Evolutionary conservation across 305 asterid species (phyloP).

Genomic region (Solanum hybrid): DNA sequence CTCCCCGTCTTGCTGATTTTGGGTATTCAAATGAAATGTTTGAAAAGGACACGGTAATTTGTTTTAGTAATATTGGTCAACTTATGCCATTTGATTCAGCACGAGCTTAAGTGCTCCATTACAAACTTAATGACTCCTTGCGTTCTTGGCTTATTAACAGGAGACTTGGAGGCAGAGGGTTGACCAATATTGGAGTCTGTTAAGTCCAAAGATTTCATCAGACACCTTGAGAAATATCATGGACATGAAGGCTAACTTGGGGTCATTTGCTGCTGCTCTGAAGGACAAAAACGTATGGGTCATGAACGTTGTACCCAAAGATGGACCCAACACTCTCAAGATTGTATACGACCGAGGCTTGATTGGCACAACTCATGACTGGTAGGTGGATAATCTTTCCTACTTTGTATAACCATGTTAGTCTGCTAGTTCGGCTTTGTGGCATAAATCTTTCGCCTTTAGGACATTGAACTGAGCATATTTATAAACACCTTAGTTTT

Average conservation of each 20-base stretch:
- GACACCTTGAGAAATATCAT: conserved; percentile 68
- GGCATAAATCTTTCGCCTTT: not conserved
- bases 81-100: not conserved
- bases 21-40: conserved; percentile 75
- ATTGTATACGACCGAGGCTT: conserved; percentile 79
- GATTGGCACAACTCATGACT: conserved; percentile 75
- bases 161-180: conserved; percentile 71
- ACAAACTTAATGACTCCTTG: not conserved
- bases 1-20: conserved; percentile 90
- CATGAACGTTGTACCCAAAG: conserved; percentile 86
- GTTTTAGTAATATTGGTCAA: not conserved
- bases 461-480: not conserved
- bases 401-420: not conserved
- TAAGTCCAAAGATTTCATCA: conserved; percentile 62
- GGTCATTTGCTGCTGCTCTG: conserved; percentile 90
- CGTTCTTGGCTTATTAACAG: conserved; percentile 25
- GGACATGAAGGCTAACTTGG: conserved; percentile 94
- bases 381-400: conserved; percentile 31
- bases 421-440: not conserved
- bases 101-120: not conserved
- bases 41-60: conserved; percentile 73
- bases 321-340: conserved; percentile 85
- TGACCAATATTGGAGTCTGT: conserved; percentile 58
- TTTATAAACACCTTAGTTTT: not conserved
- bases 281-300: conserved; percentile 85